These are phyloP conservation scores for Suillus cothurnatus DNA, from an alignment of 768 basidiomycete species.

Conservation along the genomic window DNA sequence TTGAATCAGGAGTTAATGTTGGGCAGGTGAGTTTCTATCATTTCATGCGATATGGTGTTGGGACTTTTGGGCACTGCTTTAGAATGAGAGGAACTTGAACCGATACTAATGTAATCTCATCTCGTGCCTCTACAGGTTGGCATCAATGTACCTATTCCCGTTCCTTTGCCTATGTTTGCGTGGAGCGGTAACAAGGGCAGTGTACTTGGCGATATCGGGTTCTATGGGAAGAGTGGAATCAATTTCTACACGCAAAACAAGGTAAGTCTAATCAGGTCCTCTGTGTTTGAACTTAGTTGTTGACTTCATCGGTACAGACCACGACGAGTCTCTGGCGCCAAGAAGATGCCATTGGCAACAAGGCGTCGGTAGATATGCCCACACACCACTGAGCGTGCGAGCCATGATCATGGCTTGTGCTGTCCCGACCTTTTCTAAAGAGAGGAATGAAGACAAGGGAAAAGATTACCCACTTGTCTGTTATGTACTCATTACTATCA, in stretches of 20 bases:
- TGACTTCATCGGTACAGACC: constrained; percentile 53
- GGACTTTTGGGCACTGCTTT: neutral
- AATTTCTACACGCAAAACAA: constrained; percentile 98
- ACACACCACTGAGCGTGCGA: constrained; percentile 27
- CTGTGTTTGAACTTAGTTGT: neutral
- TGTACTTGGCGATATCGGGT: constrained; percentile 82
- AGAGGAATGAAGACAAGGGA: neutral
- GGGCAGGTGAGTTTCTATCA: constrained; percentile 51
- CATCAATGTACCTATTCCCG: constrained; percentile 91
- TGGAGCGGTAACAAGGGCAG: constrained; percentile 96
- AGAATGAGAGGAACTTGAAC: neutral
- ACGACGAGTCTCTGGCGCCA: constrained; percentile 92
- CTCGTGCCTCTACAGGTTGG: constrained; percentile 51
- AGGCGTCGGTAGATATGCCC: constrained; percentile 87
- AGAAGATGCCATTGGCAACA: constrained; percentile 77
- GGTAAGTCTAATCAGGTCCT: constrained; percentile 38
- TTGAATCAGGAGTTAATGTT: constrained; percentile 84
- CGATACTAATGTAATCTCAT: neutral
- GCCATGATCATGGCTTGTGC: neutral
- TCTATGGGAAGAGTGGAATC: constrained; percentile 91
- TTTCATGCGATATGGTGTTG: neutral
- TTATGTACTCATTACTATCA: neutral
- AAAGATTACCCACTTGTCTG: neutral
- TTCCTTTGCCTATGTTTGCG: constrained; percentile 92
- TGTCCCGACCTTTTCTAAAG: neutral